These are phyloP conservation scores for Crucibulum cyathiforme DNA, from an alignment of 1,284 basidiomycete species.

Conservation along the genomic window DNA sequence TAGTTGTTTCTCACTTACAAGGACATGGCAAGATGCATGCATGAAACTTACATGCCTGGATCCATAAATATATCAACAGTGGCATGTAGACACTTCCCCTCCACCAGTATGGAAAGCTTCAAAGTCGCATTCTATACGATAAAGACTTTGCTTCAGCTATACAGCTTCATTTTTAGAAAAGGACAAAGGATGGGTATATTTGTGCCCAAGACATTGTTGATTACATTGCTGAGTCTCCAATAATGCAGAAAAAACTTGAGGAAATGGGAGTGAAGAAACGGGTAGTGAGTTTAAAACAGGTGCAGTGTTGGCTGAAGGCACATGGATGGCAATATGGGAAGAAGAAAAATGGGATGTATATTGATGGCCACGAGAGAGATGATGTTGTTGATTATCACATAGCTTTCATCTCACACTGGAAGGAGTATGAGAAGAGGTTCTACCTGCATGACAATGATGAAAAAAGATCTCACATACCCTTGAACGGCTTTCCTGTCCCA, in stretches of 20 bases:
- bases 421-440: not conserved
- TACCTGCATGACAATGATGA: not conserved
- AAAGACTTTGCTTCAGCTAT: not conserved
- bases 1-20: conserved; percentile 16
- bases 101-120: not conserved
- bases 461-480: not conserved
- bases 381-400: not conserved
- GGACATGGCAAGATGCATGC: not conserved
- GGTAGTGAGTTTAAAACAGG: not conserved
- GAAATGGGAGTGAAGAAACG: not conserved
- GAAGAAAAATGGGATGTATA: not conserved
- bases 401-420: not conserved
- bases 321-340: not conserved
- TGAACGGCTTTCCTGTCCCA: conserved; percentile 24
- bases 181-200: not conserved
- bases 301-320: not conserved
- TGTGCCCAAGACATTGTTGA: not conserved
- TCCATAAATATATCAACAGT: not conserved
- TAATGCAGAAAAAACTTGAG: not conserved
- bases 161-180: not conserved
- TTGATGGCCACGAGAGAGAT: not conserved
- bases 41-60: not conserved
- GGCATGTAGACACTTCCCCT: not conserved
- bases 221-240: not conserved
- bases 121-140: not conserved